Percentiles rank a stretch among this genome's conserved stretches.
These are phyloP conservation scores for Zygosaccharomyces siamensis DNA, from an alignment of 805 yeast genomes.

Conservation along the genomic window DNA sequence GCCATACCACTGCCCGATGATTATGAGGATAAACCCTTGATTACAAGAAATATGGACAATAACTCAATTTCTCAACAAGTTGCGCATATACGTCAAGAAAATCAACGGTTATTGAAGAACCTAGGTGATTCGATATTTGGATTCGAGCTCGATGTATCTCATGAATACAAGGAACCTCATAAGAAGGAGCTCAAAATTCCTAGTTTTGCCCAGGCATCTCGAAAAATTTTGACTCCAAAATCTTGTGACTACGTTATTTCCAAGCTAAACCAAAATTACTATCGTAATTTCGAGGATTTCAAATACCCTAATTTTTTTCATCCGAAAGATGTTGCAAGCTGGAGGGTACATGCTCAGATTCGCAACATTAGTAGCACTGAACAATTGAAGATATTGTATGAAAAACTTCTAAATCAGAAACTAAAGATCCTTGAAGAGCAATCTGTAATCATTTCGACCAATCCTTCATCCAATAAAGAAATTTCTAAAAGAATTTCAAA, in stretches of 20 bases:
- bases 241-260: constrained; percentile 44
- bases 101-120: constrained; percentile 19
- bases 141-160: constrained; percentile 36
- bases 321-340: constrained; percentile 28
- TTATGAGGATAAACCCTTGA: constrained; percentile 23
- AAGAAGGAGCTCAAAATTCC: constrained; percentile 21
- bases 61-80: constrained; percentile 15
- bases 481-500: constrained; percentile 13
- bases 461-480: constrained; percentile 7
- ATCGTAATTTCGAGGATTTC: constrained; percentile 15
- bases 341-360: constrained; percentile 35
- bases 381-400: constrained; percentile 19
- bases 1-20: constrained; percentile 33
- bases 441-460: constrained; percentile 12
- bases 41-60: constrained; percentile 10
- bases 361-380: constrained; percentile 20
- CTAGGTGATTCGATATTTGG: constrained; percentile 30
- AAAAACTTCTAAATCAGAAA: constrained; percentile 24
- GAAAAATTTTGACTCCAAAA: constrained; percentile 33
- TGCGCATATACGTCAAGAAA: constrained; percentile 13
- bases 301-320: constrained; percentile 28
- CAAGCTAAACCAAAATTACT: constrained; percentile 30
- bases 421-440: constrained; percentile 25
- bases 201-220: constrained; percentile 18
- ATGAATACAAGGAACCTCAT: constrained; percentile 35